Percentiles rank a stretch among this genome's conserved stretches.
phyloP scores from a whole-genome alignment of 129 eudicot species.

The Escallonia herrerae region DNA sequence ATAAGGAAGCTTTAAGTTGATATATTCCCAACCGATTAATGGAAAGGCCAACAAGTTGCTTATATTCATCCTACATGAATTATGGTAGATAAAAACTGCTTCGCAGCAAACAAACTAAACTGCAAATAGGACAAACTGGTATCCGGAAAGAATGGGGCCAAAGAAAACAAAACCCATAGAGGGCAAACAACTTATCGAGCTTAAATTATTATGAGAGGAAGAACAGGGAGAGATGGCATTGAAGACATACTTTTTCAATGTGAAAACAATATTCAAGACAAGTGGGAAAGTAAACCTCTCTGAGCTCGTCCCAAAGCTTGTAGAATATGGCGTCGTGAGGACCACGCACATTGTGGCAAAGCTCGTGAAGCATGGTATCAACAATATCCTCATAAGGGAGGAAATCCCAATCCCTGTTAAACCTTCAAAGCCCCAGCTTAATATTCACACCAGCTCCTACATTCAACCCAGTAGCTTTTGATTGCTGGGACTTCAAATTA shows the following conservation, averaged over 20 bases:
- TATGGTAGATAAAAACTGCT: too few species aligned
- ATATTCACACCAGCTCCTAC: constrained; percentile 76
- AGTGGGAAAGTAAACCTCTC: constrained; percentile 45
- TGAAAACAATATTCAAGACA: background rate
- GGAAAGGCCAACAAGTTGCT: too few species aligned
- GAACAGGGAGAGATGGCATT: background rate
- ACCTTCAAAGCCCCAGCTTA: constrained; percentile 81
- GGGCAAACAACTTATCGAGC: too few species aligned
- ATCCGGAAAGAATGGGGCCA: too few species aligned
- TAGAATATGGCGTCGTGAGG: constrained; percentile 88
- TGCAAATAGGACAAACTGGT: too few species aligned
- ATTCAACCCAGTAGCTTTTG: constrained; percentile 55
- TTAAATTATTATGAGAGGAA: too few species aligned
- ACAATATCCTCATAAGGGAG: constrained; percentile 62
- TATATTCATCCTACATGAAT: too few species aligned
- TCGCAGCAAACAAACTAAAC: too few species aligned
- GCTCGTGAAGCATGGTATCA: constrained; percentile 98
- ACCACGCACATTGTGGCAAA: constrained; percentile 85
- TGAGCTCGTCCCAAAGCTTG: constrained; percentile 93
- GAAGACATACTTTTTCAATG: background rate
- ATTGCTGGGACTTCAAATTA: constrained; percentile 65
- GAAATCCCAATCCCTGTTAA: constrained; percentile 71
- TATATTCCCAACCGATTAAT: too few species aligned
- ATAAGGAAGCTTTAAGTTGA: too few species aligned
- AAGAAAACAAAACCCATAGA: too few species aligned